These are phyloP conservation scores for Aspergillus nidulans DNA, from an alignment of 495 filamentous ascomycete genomes.

Conservation along the genomic window DNA sequence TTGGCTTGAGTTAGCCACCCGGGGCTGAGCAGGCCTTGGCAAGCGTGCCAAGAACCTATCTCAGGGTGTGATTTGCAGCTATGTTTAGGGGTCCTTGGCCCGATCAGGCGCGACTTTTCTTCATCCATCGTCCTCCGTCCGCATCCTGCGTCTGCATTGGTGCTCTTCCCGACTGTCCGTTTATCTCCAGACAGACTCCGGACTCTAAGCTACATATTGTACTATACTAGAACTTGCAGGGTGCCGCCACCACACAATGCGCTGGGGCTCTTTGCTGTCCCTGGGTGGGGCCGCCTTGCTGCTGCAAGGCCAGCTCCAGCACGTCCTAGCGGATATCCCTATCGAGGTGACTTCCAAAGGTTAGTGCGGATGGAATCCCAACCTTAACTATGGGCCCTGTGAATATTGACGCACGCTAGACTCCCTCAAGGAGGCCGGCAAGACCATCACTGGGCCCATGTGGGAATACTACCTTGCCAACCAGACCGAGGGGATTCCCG, in stretches of 20 bases:
- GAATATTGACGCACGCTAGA: constrained; percentile 4
- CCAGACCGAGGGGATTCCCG: constrained; percentile 31
- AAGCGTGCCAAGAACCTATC: neutral
- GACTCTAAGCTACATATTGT: neutral
- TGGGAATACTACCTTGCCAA: constrained; percentile 49
- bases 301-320: constrained; percentile 15
- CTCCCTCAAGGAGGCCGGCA: constrained; percentile 18
- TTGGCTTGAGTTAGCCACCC: neutral
- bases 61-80: constrained; percentile 13
- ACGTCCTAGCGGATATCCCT: constrained; percentile 12
- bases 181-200: neutral
- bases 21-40: constrained; percentile 11
- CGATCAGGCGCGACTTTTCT: constrained; percentile 5
- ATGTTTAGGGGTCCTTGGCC: constrained; percentile 12
- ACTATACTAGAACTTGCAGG: too few relatives aligned
- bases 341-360: constrained; percentile 12
- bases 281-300: constrained; percentile 15
- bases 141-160: neutral
- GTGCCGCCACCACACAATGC: constrained; percentile 3
- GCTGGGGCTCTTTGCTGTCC: constrained; percentile 8
- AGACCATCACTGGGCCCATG: constrained; percentile 25
- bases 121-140: constrained; percentile 2
- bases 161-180: neutral
- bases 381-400: too few relatives aligned
- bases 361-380: too few relatives aligned